A percentile compares a stretch with the other conserved stretches of the same genome.
These are phyloP conservation scores for Aspergillus calidoustus DNA, from an alignment of 2,329 filamentous ascomycete species.

Conservation along the genomic window DNA sequence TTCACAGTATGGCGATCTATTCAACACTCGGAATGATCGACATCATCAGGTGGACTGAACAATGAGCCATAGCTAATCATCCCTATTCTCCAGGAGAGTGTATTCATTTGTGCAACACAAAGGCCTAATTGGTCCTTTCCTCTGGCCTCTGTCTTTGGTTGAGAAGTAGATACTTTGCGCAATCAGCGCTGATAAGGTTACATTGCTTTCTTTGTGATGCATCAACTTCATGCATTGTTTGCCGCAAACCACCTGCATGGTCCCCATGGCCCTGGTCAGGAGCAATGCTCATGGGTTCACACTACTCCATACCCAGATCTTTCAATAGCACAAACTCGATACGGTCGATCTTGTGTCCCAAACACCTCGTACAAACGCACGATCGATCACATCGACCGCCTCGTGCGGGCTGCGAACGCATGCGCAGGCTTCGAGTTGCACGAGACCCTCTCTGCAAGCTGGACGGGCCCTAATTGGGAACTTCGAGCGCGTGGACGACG, in stretches of 20 bases:
- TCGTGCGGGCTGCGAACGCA: slow-evolving; percentile 17
- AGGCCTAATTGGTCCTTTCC: neutral
- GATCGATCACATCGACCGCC: slow-evolving; percentile 19
- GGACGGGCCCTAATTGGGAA: neutral
- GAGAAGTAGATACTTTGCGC: neutral
- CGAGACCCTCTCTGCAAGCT: neutral
- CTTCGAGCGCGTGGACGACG: neutral
- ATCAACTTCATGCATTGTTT: slow-evolving; percentile 18
- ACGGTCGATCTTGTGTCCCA: neutral
- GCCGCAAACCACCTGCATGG: slow-evolving; percentile 16
- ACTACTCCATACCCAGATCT: neutral
- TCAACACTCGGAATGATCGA: neutral
- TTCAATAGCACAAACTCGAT: neutral
- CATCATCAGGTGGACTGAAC: neutral
- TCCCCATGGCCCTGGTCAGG: slow-evolving; percentile 4
- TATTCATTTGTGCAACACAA: slow-evolving; percentile 2
- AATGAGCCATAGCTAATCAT: neutral
- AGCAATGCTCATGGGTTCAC: neutral
- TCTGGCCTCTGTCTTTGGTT: neutral
- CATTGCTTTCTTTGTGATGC: slow-evolving; percentile 16
- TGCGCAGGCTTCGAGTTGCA: neutral
- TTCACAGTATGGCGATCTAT: neutral
- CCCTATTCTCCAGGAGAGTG: neutral
- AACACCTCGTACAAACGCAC: slow-evolving; percentile 12
- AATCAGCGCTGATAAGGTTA: slow-evolving; percentile 12